Evolutionary conservation across 805 yeast genomes (phyloP), one percentile per base, ranked within the genome.

Genomic region (Pichia cabralensis): DNA sequence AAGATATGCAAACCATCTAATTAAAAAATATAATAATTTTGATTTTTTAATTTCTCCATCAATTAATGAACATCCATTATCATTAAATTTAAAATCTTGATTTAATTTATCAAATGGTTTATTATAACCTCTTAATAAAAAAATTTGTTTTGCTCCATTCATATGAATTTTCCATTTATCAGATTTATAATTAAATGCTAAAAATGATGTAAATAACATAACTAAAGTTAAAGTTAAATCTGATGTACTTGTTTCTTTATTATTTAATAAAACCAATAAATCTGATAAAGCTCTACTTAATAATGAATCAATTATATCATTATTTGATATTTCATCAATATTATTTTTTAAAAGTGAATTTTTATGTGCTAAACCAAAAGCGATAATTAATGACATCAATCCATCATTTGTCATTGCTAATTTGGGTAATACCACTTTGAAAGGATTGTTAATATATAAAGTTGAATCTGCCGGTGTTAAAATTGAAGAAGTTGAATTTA

Each of bases 1-100:
- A 22, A 76, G 56, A 47, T 76, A 80, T 0, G 74, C 76, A 49
- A 74, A 79, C 83, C 85, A 77, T 33, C 86, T 56, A 42, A 69
- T 60, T 29, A 80, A 57, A 44, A 80, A 80, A 41, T 60, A 73
- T 0, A 72, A 54, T 11, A 71, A 59, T 41, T 66, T 67, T 7
- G 59, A 50, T 31, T 45, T 48, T 37, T 50, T 49, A 22, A 53
- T 46, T 23, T 54, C 56, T 8, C 43, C 46, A 38, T 42, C 42
- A 25, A 50, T 38, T 13, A 39, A 34, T 8, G 43, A 37, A 7
- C 33, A 34, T 14, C 31, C 36, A 21, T 29, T 26, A n/a, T n/a
- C n/a, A n/a, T n/a, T n/a, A n/a, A n/a, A n/a, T 27, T 39, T 43
- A 22, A 42, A 30, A 25, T 56, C 60, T 9, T 37, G 34, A 27